Evolutionary conservation across 257 asterid species (phyloP).

Genomic region (Salvia rosmarinus): DNA sequence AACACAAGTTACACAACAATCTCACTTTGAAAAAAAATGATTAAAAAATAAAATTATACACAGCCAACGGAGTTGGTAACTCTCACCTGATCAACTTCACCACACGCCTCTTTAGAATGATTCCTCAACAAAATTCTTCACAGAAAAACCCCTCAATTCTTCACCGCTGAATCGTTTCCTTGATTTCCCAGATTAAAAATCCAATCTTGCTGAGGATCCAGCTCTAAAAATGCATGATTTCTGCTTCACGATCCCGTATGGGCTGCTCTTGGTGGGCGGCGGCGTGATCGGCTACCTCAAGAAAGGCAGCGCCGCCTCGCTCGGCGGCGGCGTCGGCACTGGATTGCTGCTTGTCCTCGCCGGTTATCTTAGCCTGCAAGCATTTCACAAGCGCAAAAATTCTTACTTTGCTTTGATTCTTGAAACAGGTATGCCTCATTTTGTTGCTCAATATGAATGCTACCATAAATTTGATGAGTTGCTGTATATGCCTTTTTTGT

Average conservation of each 20-base stretch:
- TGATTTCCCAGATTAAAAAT: neutral
- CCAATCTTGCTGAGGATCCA: conserved; percentile 14
- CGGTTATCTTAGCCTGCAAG: conserved; percentile 90
- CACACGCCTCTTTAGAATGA: conserved; percentile 3
- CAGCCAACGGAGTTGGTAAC: conserved; percentile 29
- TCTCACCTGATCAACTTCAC: neutral
- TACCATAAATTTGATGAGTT: conserved; percentile 10
- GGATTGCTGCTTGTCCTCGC: conserved; percentile 79
- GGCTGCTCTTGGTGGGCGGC: conserved; percentile 69
- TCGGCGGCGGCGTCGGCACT: conserved; percentile 83
- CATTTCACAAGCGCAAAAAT: conserved; percentile 77
- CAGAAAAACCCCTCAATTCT: neutral
- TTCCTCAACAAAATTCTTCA: neutral
- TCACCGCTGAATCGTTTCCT: conserved; percentile 8
- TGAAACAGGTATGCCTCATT: conserved; percentile 65
- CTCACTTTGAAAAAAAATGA: neutral
- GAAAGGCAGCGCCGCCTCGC: conserved; percentile 85
- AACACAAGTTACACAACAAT: neutral
- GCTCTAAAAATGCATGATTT: conserved; percentile 82
- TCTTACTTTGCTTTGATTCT: conserved; percentile 75
- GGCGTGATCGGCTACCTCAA: conserved; percentile 80
- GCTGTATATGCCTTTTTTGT: neutral
- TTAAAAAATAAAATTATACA: neutral
- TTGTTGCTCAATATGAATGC: neutral
- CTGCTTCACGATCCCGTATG: conserved; percentile 97